phyloP scores from a whole-genome alignment of 768 basidiomycete genomes.

The Lenzites betulinus region DNA sequence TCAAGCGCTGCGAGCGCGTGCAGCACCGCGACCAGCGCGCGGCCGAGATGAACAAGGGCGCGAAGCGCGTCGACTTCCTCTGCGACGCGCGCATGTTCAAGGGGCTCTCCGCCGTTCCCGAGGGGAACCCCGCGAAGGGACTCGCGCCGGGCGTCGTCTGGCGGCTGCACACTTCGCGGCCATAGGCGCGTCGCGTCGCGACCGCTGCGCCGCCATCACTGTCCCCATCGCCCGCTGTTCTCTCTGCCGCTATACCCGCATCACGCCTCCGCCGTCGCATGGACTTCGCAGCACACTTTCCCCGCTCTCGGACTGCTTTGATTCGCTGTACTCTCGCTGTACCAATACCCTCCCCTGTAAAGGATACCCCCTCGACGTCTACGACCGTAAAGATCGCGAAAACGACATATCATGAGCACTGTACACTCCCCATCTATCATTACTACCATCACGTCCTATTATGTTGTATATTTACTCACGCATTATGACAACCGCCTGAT shows the following conservation, averaged over 20 bases:
- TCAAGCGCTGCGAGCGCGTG: slow-evolving; percentile 40
- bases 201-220: slow-evolving; percentile 14
- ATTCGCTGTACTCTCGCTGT: slow-evolving; percentile 10
- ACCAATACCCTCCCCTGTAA: slow-evolving; percentile 15
- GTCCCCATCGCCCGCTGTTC: not conserved
- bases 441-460: not conserved
- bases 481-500: not conserved
- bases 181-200: slow-evolving; percentile 16
- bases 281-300: slow-evolving; percentile 14
- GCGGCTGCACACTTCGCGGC: slow-evolving; percentile 21
- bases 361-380: slow-evolving; percentile 6
- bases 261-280: not conserved
- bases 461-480: not conserved
- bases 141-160: slow-evolving; percentile 22
- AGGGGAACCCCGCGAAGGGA: slow-evolving; percentile 19
- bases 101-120: slow-evolving; percentile 24
- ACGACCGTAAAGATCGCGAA: not conserved
- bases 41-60: slow-evolving; percentile 46
- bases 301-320: slow-evolving; percentile 7
- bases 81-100: slow-evolving; percentile 28
- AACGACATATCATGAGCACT: not conserved
- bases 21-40: slow-evolving; percentile 33
- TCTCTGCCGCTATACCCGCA: slow-evolving; percentile 1
- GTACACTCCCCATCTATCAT: not conserved
- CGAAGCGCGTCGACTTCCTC: slow-evolving; percentile 60